These are phyloP conservation scores for Antrodiella citrinella DNA, from an alignment of 768 basidiomycete species.

Conservation along the genomic window DNA sequence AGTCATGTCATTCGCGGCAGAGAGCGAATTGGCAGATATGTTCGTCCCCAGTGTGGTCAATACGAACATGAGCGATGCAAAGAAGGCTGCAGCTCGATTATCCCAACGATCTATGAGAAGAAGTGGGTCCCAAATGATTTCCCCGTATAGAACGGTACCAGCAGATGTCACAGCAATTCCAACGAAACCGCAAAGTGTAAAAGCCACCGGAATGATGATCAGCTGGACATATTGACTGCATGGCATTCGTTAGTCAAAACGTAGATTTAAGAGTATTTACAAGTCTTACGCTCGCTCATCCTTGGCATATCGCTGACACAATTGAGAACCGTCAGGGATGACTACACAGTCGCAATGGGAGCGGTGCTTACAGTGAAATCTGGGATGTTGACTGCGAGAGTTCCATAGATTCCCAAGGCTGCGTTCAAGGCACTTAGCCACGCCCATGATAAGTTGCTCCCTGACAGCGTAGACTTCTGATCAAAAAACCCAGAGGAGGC, in stretches of 20 bases:
- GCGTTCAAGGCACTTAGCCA: constrained; percentile 76
- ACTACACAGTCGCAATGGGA: constrained; percentile 13
- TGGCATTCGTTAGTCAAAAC: neutral
- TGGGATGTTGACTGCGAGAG: constrained; percentile 72
- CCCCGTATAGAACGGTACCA: constrained; percentile 62
- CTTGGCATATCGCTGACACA: constrained; percentile 59
- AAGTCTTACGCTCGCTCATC: constrained; percentile 47
- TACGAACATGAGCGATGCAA: constrained; percentile 66
- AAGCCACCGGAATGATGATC: constrained; percentile 66
- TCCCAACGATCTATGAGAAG: constrained; percentile 73
- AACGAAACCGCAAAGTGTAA: constrained; percentile 70
- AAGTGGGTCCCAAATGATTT: constrained; percentile 66
- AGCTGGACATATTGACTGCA: constrained; percentile 66
- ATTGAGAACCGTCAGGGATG: neutral
- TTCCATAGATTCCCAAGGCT: constrained; percentile 66
- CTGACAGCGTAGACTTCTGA: constrained; percentile 42
- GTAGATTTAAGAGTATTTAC: neutral
- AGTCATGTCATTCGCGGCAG: constrained; percentile 80
- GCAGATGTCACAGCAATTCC: constrained; percentile 80
- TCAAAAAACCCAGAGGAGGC: constrained; percentile 50
- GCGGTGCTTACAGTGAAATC: constrained; percentile 57
- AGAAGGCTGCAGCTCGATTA: constrained; percentile 81
- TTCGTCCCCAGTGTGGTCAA: constrained; percentile 67
- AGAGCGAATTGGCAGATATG: constrained; percentile 64
- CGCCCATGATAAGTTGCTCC: constrained; percentile 58